phyloP scores from a whole-genome alignment of 2,329 filamentous ascomycete species.

The Cladosporium velox region DNA sequence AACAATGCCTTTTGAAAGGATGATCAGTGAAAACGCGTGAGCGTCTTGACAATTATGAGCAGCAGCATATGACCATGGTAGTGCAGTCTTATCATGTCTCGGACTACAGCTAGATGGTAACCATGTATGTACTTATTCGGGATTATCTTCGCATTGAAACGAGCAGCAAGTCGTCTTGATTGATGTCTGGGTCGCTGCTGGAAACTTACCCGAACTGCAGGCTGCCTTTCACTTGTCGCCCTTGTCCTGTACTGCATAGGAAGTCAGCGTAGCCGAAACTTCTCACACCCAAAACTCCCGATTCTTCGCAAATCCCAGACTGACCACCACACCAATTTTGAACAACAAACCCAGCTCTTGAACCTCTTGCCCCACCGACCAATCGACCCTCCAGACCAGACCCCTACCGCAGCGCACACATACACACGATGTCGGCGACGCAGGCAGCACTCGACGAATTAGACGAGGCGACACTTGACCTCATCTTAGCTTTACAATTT shows the following conservation, averaged over 20 bases:
- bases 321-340: not conserved
- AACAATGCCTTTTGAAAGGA: too few relatives aligned
- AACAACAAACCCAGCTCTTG: not conserved
- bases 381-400: not conserved
- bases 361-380: not conserved
- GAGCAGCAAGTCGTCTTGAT: too few relatives aligned
- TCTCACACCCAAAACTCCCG: not conserved
- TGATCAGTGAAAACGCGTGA: too few relatives aligned
- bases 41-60: too few relatives aligned
- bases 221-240: not conserved
- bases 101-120: too few relatives aligned
- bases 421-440: slow-evolving; percentile 10
- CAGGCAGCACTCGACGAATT: slow-evolving; percentile 11
- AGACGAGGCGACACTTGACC: slow-evolving; percentile 12
- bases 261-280: not conserved
- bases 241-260: not conserved
- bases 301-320: not conserved
- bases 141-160: too few relatives aligned
- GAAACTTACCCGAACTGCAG: not conserved
- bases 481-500: slow-evolving; percentile 22
- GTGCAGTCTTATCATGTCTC: too few relatives aligned
- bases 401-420: not conserved
- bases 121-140: too few relatives aligned
- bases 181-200: not conserved
- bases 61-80: too few relatives aligned